These are phyloP conservation scores for Neckera pumila DNA, from an alignment of 225 moss, liverwort and hornwort species.

Conservation along the genomic window DNA sequence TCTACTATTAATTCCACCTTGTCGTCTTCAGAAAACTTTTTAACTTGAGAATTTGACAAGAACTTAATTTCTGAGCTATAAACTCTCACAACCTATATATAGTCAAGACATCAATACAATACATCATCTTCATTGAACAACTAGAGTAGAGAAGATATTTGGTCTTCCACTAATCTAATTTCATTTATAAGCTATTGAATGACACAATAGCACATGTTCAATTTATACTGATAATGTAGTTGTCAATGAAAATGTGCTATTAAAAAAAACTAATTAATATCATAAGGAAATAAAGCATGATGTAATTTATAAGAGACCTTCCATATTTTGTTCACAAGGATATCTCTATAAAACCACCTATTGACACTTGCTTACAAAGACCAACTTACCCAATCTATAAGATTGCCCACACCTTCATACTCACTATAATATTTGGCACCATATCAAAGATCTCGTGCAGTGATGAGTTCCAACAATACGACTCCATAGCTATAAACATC, in stretches of 20 bases:
- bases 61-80: neutral
- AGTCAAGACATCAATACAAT: neutral
- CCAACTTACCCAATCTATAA: neutral
- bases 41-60: neutral
- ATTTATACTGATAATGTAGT: neutral
- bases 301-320: neutral
- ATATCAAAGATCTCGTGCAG: no score
- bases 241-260: neutral
- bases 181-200: neutral
- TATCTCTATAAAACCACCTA: neutral
- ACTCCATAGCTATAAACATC: neutral
- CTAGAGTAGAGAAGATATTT: neutral
- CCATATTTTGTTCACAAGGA: neutral
- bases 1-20: neutral
- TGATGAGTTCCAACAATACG: neutral
- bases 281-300: neutral
- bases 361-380: neutral
- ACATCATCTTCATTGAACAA: neutral
- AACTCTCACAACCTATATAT: neutral
- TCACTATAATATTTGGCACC: no score
- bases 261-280: neutral
- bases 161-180: neutral
- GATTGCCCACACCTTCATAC: no score
- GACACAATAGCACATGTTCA: neutral
- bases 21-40: no score